Base-by-base conservation (phyloP, 2,329 filamentous ascomycete genomes). In the Cladobotryum protrusum region DNA sequence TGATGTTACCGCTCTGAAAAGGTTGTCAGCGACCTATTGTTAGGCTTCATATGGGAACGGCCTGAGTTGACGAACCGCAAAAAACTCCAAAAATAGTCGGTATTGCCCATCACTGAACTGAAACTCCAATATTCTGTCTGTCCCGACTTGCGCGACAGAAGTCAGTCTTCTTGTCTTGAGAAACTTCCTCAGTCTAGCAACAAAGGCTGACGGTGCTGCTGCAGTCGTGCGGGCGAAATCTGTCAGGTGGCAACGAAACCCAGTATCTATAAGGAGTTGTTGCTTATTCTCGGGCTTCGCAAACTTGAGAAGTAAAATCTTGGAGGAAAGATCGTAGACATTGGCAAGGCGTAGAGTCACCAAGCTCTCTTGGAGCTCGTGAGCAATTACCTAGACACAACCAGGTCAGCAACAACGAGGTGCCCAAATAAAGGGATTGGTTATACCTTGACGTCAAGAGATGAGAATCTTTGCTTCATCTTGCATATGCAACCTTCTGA, bases 291-390 rank as follows among this genome's bases (percentile, higher is more conserved):
- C 85, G 40, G 92, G 89, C 67, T 93, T 95, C 49, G 90, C 84
- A 64, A 99, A 93, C 66, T 96, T 97, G 68, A 99, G 80, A 20
- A 97, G 83, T 63, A 97, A 89, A 63, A 97, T 96, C 64, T 92
- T 90, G 57, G 90, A 90, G 55, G 89, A 95, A 52, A 99, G 82
- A 67, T 99, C 93, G 73, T 99, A 97, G 66, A 96, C 85, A 65
- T 99, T 99, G 55, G 88, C 83, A 45, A 97, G 80, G 56, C 93
- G 87, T 54, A 97, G 77, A 52, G 82, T 82, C 52, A 86, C 81
- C 48, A 99, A 78, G 56, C 78, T 81, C 55, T 80, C 75, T 52
- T 89, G 85, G 55, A 99, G 86, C 78, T 99, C 93, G 67, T 95
- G 89, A 50, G 90, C 87, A 64, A 97, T 95, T 69, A 95, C 89